Conservation (phyloP, 1,284 basidiomycete genomes). For the Sporisorium graminicola region DNA sequence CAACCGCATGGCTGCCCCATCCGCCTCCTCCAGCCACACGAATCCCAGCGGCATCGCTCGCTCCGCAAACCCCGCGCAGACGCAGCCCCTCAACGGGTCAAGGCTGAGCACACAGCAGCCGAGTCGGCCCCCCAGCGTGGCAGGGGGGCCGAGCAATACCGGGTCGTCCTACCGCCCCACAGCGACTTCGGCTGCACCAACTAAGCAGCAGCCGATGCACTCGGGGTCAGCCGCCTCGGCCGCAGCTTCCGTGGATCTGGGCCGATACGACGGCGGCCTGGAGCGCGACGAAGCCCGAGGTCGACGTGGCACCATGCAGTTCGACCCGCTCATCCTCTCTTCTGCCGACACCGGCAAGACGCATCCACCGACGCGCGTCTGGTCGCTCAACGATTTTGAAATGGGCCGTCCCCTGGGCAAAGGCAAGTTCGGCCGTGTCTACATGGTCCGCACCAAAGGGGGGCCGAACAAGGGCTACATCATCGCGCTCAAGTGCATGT, state of each 20-base stretch:
- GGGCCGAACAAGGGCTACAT: slow-evolving; percentile 76
- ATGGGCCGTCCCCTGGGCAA: slow-evolving; percentile 96
- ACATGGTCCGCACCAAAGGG: slow-evolving; percentile 92
- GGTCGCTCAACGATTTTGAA: slow-evolving; percentile 88
- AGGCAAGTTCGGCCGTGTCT: slow-evolving; percentile 98
- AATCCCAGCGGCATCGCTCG: slow-evolving; percentile 31
- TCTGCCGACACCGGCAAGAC: slow-evolving; percentile 29
- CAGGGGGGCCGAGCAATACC: slow-evolving; percentile 8
- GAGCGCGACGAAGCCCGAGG: slow-evolving; percentile 69
- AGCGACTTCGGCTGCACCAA: not conserved
- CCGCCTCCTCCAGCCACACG: slow-evolving; percentile 22
- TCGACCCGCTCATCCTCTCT: slow-evolving; percentile 38
- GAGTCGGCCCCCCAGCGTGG: slow-evolving; percentile 41
- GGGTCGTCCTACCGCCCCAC: slow-evolving; percentile 20
- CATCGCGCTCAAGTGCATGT: slow-evolving; percentile 94
- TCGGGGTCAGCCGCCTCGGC: slow-evolving; percentile 5
- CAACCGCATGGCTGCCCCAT: slow-evolving; percentile 41
- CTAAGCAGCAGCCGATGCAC: slow-evolving; percentile 13
- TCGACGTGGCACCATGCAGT: slow-evolving; percentile 48
- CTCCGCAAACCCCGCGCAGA: not conserved
- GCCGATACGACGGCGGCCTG: slow-evolving; percentile 69
- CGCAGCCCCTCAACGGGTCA: slow-evolving; percentile 32
- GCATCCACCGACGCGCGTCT: slow-evolving; percentile 72
- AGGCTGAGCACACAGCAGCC: slow-evolving; percentile 36
- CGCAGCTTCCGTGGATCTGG: slow-evolving; percentile 57